Base-by-base conservation (phyloP, 352 stramenopile species). In the Elongisporangium undulatum region DNA sequence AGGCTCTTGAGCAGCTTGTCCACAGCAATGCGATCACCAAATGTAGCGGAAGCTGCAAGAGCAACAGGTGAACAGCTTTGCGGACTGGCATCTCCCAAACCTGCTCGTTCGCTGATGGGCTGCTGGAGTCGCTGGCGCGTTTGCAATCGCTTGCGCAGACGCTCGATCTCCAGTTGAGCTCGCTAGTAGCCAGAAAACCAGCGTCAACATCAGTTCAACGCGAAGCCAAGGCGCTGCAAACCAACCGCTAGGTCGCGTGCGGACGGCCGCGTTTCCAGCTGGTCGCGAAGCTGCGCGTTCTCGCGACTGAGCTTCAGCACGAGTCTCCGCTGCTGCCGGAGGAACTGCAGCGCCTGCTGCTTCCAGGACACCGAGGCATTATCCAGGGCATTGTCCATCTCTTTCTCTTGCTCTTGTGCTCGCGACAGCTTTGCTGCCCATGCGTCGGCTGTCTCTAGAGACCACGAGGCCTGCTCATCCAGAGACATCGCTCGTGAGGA, bases 251-350 rank as follows among this genome's bases (percentile, higher is more conserved):
- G 34, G 24, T 72, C 61, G 9, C 64, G 61, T 20, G 51, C 50
- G 6, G 70, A 71, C 13, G 70, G 70, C n/a, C 70, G 67, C 48
- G 58, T 26, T 41, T 53, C 50, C 16, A 77, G 13, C 61, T 63
- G 68, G 41, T 73, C 67, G 9, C 70, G 67, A 8, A 78, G 61
- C 45, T 72, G 61, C 29, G 13, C 49, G 22, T 78, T 78, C 26
- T 78, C 67, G 13, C 64, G 51, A 26, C 55, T 58, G 29, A 77
- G 48, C 2, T 75, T 58, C 17, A 8, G 34, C 23, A 75, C 53
- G 12, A 72, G 55, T 17, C n/a, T 21, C 22, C 58, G 66, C 52
- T 75, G 67, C 21, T 70, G 59, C 29, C 34, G 45, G 9, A 77
- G 10, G 53, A 75, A 75, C 26, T 39, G 41, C 4, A 75, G 39